A percentile compares a stretch with the other conserved stretches of the same genome.
These are phyloP conservation scores for barrel medic (Medicago truncatula) DNA, from an alignment of 306 rosid species.

Conservation along the genomic window DNA sequence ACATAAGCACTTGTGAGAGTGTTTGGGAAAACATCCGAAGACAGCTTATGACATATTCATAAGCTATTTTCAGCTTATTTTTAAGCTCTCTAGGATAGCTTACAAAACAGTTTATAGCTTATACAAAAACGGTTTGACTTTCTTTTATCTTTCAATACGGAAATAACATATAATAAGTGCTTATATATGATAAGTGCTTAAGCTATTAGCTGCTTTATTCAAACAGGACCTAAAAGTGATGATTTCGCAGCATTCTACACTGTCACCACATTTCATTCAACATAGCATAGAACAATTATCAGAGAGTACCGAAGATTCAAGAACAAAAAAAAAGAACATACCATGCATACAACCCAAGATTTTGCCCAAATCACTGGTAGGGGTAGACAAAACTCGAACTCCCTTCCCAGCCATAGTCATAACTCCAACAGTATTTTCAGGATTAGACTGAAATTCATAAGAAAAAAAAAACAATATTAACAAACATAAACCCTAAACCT, in stretches of 20 bases:
- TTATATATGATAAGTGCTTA: too few relatives aligned
- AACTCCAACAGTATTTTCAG: slow-evolving; percentile 93
- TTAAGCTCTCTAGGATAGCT: too few relatives aligned
- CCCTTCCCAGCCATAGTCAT: slow-evolving; percentile 96
- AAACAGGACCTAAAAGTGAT: not conserved
- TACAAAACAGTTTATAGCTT: too few relatives aligned
- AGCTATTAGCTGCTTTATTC: too few relatives aligned
- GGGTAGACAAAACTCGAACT: slow-evolving; percentile 88
- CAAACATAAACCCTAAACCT: not conserved
- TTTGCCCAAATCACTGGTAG: slow-evolving; percentile 93
- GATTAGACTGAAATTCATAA: slow-evolving; percentile 70
- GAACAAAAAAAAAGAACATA: slow-evolving; percentile 45
- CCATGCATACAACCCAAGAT: slow-evolving; percentile 95
- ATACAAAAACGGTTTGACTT: too few relatives aligned
- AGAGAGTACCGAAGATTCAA: not conserved
- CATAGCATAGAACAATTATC: not conserved
- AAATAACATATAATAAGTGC: too few relatives aligned
- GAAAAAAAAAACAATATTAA: slow-evolving; percentile 8
- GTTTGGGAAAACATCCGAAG: too few relatives aligned
- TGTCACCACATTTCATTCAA: not conserved
- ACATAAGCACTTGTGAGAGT: too few relatives aligned
- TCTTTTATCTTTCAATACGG: too few relatives aligned
- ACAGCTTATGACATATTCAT: too few relatives aligned
- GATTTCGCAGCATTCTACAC: not conserved
- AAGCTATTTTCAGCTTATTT: too few relatives aligned